phyloP scores from a whole-genome alignment of 2,329 filamentous ascomycete species.

The Fusarium sulawesiense region DNA sequence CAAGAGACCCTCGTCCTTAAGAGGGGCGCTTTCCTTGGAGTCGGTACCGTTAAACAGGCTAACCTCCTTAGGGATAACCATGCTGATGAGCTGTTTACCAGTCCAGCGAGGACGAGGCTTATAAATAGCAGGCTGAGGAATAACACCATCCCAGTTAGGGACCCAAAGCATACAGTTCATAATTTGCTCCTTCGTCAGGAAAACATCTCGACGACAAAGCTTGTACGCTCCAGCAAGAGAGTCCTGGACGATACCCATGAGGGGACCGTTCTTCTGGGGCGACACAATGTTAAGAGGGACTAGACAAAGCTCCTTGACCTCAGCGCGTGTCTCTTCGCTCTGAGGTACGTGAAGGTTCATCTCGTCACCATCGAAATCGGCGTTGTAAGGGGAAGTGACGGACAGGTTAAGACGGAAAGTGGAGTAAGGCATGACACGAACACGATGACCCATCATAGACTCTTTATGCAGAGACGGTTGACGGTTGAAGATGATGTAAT shows the following conservation, averaged over 20 bases:
- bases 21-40: constrained; percentile 68
- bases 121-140: constrained; percentile 91
- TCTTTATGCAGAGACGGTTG: constrained; percentile 99
- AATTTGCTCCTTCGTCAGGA: constrained; percentile 88
- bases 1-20: constrained; percentile 81
- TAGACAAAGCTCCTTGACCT: constrained; percentile 93
- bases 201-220: constrained; percentile 91
- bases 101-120: constrained; percentile 96
- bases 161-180: constrained; percentile 99
- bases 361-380: constrained; percentile 99
- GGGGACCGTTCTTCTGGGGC: constrained; percentile 92
- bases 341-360: constrained; percentile 99
- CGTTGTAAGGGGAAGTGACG: constrained; percentile 98
- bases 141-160: constrained; percentile 94
- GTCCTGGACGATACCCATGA: constrained; percentile 99
- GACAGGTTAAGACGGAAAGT: constrained; percentile 98
- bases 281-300: constrained; percentile 99
- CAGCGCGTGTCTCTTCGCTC: constrained; percentile 94
- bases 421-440: constrained; percentile 98
- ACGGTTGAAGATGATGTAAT: constrained; percentile 99
- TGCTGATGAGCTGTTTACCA: constrained; percentile 95
- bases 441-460: constrained; percentile 99
- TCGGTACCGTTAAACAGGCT: constrained; percentile 77
- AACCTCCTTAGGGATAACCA: constrained; percentile 88
- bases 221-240: constrained; percentile 97